Evolutionary conservation across 2,329 filamentous ascomycete genomes (phyloP).

Genomic region (Myriosclerotinia curreyana): DNA sequence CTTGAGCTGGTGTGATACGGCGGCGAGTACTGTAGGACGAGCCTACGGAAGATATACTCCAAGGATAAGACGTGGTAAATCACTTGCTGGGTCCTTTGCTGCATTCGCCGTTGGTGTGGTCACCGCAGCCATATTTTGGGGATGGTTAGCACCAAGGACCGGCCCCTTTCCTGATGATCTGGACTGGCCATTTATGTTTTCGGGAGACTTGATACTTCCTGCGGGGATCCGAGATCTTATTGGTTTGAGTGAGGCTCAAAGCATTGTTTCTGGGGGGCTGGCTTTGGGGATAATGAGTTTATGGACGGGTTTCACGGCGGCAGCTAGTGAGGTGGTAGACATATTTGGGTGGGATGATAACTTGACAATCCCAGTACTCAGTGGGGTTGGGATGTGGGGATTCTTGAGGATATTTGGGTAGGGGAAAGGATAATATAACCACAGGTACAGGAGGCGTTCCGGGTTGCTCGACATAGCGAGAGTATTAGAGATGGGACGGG

Average conservation of each 20-base stretch:
- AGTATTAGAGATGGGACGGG: constrained; percentile 12
- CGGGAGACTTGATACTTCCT: constrained; percentile 71
- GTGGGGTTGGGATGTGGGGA: constrained; percentile 82
- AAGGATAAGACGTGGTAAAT: constrained; percentile 81
- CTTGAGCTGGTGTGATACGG: constrained; percentile 96
- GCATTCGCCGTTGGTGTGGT: constrained; percentile 79
- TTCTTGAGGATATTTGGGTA: constrained; percentile 82
- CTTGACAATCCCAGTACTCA: constrained; percentile 90
- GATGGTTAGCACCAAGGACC: constrained; percentile 69
- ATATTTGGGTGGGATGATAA: constrained; percentile 96
- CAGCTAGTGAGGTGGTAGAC: constrained; percentile 86
- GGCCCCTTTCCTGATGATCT: constrained; percentile 69
- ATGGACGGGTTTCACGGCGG: constrained; percentile 84
- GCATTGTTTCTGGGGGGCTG: constrained; percentile 63
- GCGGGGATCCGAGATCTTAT: constrained; percentile 54
- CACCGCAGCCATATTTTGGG: constrained; percentile 85
- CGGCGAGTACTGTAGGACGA: constrained; percentile 89
- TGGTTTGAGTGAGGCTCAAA: constrained; percentile 56
- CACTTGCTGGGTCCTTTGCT: constrained; percentile 81
- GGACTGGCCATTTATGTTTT: constrained; percentile 73
- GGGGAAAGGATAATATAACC: constrained; percentile 22
- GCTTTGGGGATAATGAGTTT: constrained; percentile 80
- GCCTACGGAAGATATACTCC: constrained; percentile 88
- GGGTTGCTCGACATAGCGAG: constrained; percentile 17
- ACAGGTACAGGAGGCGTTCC: constrained; percentile 18